A percentile compares a stretch with the other conserved stretches of the same genome.
These are phyloP conservation scores for Aspergillus floridensis DNA, from an alignment of 2,329 filamentous ascomycete species.

Conservation along the genomic window DNA sequence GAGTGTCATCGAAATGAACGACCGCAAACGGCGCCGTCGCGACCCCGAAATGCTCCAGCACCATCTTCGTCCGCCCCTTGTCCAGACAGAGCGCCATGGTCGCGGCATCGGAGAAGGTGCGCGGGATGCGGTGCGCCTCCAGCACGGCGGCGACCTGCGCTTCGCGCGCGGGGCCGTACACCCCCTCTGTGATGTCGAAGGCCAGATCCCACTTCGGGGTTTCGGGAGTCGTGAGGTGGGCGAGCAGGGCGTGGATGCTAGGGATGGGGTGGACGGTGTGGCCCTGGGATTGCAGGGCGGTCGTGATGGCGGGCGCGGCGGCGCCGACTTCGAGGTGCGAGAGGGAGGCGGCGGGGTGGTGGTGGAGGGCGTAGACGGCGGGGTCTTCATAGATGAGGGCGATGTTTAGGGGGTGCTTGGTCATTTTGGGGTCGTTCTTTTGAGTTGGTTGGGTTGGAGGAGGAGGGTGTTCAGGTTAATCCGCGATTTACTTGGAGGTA, in stretches of 20 bases:
- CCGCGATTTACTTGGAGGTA: no score
- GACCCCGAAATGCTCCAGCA: slow-evolving; percentile 16
- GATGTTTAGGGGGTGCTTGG: not conserved
- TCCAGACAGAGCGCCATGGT: slow-evolving; percentile 22
- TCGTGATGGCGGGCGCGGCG: slow-evolving; percentile 12
- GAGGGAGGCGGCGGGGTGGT: slow-evolving; percentile 15
- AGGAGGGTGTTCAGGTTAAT: no score
- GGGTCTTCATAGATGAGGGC: slow-evolving; percentile 16
- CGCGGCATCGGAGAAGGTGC: slow-evolving; percentile 22
- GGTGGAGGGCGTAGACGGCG: slow-evolving; percentile 12
- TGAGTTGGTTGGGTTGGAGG: no score
- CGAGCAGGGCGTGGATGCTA: slow-evolving; percentile 16
- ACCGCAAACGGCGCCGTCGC: slow-evolving; percentile 17
- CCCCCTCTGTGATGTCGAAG: slow-evolving; percentile 24
- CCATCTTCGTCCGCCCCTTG: slow-evolving; percentile 23
- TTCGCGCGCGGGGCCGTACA: slow-evolving; percentile 23
- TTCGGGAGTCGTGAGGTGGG: slow-evolving; percentile 15
- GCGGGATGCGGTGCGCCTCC: slow-evolving; percentile 28
- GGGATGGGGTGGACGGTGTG: slow-evolving; percentile 15
- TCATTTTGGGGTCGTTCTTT: no score
- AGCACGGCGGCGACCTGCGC: slow-evolving; percentile 25
- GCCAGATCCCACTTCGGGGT: slow-evolving; percentile 26
- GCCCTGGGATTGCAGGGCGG: slow-evolving; percentile 13
- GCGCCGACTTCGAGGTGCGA: slow-evolving; percentile 17
- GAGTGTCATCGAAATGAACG: not conserved